Base-by-base conservation (phyloP, 169 alveolate genomes). In the Eimeria maxima region DNA sequence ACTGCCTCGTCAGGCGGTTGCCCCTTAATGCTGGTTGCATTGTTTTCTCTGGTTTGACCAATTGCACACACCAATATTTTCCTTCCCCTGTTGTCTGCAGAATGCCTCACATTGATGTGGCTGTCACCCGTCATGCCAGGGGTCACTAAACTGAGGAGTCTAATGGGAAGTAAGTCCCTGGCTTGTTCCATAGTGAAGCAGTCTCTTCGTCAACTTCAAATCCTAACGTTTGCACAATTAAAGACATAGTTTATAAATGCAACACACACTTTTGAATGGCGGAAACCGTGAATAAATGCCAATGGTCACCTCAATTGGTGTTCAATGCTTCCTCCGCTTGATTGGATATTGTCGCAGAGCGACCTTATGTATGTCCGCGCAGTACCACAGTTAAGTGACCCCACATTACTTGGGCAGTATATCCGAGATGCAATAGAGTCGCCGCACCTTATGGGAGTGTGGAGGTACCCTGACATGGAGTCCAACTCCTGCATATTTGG, bases 401-500 rank as follows among this genome's bases (percentile, higher is more conserved):
- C 50, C 63, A 57, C 20, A 20, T 7, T 42, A 8, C 47, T 57
- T 22, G 65, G 65, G 60, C 33, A 18, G 7, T 38, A 38, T 24
- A 44, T 86, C n/a, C 44, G 27, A 18, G 93, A 86, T 45, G 93
- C 80, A 42, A 4, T 63, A 20, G 67, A 86, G 33, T 27, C 90
- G 6, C 71, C 90, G 8, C 22, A 55, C 24, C 50, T 29, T 14
- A 50, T n/a, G 65, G 24, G 71, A 22, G 65, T 33, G 4, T 42
- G 80, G 93, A 50, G 60, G 44, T 24, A 86, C 42, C 93, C 93
- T 27, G 42, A 27, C 4, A 0, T 86, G 47, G 93, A 86, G 63
- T 8, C 93, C 63, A 86, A 86, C 38, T 57, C 93, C 18, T 86
- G 93, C 93, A 63, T 63, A 27, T 86, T 86, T 42, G 91, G 45